Conservation (phyloP, 208 protist species). For the Acanthamoeba sp. region DNA sequence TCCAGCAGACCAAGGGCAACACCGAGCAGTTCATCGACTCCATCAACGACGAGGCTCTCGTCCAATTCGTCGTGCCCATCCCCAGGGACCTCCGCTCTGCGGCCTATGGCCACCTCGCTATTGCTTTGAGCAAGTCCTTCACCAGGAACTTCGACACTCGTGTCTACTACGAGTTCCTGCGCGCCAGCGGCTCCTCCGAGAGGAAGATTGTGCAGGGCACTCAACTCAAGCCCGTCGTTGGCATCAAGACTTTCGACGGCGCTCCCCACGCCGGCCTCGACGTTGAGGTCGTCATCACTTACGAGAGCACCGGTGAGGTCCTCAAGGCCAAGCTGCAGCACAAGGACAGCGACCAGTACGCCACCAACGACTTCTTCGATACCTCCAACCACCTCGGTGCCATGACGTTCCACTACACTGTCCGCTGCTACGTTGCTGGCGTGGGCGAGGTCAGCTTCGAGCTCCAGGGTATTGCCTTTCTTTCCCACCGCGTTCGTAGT, state of each 20-base stretch:
- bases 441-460: conserved; percentile 63
- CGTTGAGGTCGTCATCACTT: conserved; percentile 46
- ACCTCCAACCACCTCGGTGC: conserved; percentile 39
- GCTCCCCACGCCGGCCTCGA: conserved; percentile 44
- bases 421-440: conserved; percentile 51
- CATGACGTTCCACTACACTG: conserved; percentile 30
- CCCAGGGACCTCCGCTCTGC: conserved; percentile 43
- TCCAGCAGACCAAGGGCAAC: conserved; percentile 53
- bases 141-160: conserved; percentile 28
- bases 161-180: conserved; percentile 52
- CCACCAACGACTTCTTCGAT: conserved; percentile 56
- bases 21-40: conserved; percentile 26
- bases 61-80: conserved; percentile 16
- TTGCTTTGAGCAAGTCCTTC: conserved; percentile 32
- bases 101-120: conserved; percentile 44
- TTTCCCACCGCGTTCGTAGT: background rate
- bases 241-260: conserved; percentile 5
- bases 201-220: conserved; percentile 71
- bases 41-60: conserved; percentile 18
- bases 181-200: conserved; percentile 12
- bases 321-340: conserved; percentile 60
- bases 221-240: conserved; percentile 66
- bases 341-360: conserved; percentile 44
- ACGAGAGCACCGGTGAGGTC: background rate
- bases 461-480: background rate